phyloP scores from a whole-genome alignment of 1,284 basidiomycete genomes.

The Coriolopsis trogii region DNA sequence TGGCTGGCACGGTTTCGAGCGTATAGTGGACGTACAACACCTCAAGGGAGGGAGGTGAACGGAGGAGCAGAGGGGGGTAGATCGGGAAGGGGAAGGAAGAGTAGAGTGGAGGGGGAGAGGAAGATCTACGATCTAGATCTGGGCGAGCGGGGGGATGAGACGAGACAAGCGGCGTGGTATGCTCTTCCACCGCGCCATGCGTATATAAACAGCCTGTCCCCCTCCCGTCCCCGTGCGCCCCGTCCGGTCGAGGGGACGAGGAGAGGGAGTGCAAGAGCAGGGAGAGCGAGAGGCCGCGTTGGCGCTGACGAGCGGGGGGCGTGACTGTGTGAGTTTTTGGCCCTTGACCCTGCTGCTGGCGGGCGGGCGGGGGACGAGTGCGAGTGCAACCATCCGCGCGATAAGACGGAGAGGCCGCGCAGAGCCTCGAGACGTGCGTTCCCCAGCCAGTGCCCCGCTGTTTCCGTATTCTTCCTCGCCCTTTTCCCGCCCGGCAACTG shows the following conservation, averaged over 20 bases:
- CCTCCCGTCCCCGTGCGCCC: neutral
- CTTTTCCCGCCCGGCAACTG: neutral
- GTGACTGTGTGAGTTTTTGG: conserved; percentile 17
- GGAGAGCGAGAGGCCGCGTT: conserved; percentile 4
- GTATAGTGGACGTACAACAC: too few species aligned
- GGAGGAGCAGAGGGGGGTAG: neutral
- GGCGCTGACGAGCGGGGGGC: conserved; percentile 6
- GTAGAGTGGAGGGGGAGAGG: neutral
- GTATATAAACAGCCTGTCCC: conserved; percentile 12
- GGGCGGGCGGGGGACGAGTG: neutral
- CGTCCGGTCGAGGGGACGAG: neutral
- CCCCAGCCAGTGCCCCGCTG: too few species aligned
- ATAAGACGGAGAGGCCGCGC: conserved; percentile 6
- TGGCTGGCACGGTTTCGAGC: too few species aligned
- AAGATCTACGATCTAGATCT: conserved; percentile 22
- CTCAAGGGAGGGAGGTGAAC: too few species aligned
- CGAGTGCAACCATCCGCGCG: conserved; percentile 3
- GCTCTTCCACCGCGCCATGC: conserved; percentile 10
- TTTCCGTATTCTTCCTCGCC: too few species aligned
- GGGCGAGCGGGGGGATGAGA: conserved; percentile 13
- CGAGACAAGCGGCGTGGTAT: conserved; percentile 15
- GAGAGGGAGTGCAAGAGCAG: too few species aligned
- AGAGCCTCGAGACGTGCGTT: too few species aligned
- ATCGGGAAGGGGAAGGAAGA: neutral
- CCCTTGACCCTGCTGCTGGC: conserved; percentile 9